Conservation (phyloP, 306 rosid species). For the Canavalia ensiformis region DNA sequence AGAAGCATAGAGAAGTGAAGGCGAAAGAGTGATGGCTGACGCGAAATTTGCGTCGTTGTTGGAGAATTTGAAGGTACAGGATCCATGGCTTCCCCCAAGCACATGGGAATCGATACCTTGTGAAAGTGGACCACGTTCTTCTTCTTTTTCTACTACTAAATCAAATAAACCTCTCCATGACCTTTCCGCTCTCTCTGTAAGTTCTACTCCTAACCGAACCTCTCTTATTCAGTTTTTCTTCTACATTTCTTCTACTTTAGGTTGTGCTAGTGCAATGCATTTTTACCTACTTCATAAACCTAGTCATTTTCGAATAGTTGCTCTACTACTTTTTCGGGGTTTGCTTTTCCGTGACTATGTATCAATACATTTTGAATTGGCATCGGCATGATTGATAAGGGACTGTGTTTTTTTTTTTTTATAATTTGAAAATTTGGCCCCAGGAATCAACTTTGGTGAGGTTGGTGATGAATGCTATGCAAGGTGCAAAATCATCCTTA, state of each 20-base stretch:
- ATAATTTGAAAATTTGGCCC: conserved; percentile 33
- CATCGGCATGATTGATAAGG: neutral
- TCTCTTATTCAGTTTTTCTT: no score
- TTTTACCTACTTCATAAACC: neutral
- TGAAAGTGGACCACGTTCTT: conserved; percentile 56
- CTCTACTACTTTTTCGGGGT: neutral
- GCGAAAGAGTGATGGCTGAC: conserved; percentile 38
- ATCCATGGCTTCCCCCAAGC: conserved; percentile 81
- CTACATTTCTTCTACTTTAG: no score
- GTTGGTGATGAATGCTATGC: conserved; percentile 79
- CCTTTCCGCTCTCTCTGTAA: conserved; percentile 79
- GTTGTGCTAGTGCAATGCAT: neutral
- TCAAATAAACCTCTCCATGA: conserved; percentile 43
- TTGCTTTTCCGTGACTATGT: neutral
- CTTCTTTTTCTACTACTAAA: conserved; percentile 29
- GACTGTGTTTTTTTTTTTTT: neutral
- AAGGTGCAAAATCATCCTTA: conserved; percentile 78
- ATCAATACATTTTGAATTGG: neutral
- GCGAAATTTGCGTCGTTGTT: conserved; percentile 65
- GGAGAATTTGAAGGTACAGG: conserved; percentile 70
- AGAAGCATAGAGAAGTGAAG: neutral
- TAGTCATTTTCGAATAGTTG: neutral
- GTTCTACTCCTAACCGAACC: conserved; percentile 38
- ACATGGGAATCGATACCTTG: conserved; percentile 83
- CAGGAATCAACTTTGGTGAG: conserved; percentile 91